Base-by-base conservation (phyloP, 2,329 filamentous ascomycete species). In the Coniochaeta prunicola region DNA sequence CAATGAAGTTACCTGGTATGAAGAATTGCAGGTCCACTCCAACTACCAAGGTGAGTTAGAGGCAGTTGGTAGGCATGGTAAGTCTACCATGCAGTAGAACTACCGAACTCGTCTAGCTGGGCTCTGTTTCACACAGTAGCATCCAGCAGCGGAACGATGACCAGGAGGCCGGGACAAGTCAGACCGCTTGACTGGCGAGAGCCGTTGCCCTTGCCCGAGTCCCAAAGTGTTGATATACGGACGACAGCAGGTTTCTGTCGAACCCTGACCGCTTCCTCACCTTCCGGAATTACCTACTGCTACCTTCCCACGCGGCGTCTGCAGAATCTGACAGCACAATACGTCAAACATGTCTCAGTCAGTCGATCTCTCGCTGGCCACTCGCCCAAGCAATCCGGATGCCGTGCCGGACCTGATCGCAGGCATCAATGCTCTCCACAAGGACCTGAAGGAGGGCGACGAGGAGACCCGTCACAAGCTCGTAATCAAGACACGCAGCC, bases 391-490 rank as follows among this genome's bases (percentile, higher is more conserved):
- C 30, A n/a, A 55, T n/a, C 28, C 33, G 21, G 21, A 55, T 33
- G 33, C 30, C n/a, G 53, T 55, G 17, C 53, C 53, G 9, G 33
- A 17, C 10, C 21, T 55, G 53, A 24, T 36, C 8, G 30, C 19
- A 21, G 53, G 36, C 9, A 55, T 55, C 53, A 33, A 55, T 12
- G 8, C 7, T 34, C 53, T 55, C 3, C n/a, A 36, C 2, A 36
- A n/a, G 12, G 21, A 8, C 9, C 24, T 19, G 30, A 53, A 36
- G 15, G 59, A 45, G 19, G 53, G 56, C 17, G 59, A 42, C 33
- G 58, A 64, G 15, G 57, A 62, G 45, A 30, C 50, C 15, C 60
- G 58, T 8, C 60, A 59, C 15, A 34, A 56, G 24, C 48, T 61
- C 15, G n/a, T 53, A 4, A 26, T 53, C 28, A 59, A 61, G 56